Evolutionary conservation across 495 filamentous ascomycete species (phyloP).

Genomic region (Talaromyces borbonicus): DNA sequence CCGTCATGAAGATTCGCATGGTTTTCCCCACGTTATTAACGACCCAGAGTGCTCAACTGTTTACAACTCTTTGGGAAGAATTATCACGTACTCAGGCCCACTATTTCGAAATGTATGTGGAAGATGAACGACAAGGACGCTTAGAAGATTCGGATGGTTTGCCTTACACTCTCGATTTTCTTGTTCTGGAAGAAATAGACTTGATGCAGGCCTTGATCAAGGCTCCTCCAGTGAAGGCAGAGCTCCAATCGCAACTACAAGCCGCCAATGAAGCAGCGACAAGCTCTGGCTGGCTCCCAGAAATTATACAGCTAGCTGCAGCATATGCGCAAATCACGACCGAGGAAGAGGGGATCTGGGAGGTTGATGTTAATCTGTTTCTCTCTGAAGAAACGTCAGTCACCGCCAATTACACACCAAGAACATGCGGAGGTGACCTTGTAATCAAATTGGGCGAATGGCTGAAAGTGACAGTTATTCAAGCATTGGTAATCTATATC

Average conservation of each 20-base stretch:
- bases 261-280: conserved; percentile 46
- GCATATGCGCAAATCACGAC: conserved; percentile 84
- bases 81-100: conserved; percentile 56
- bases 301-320: conserved; percentile 72
- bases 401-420: conserved; percentile 91
- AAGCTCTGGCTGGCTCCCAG: conserved; percentile 57
- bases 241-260: conserved; percentile 66
- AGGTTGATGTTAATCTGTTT: conserved; percentile 91
- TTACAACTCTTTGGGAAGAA: conserved; percentile 80
- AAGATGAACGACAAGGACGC: conserved; percentile 73
- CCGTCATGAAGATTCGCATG: conserved; percentile 76
- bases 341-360: conserved; percentile 92
- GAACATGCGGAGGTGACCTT: conserved; percentile 83
- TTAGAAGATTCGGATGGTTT: conserved; percentile 84
- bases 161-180: conserved; percentile 91
- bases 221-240: conserved; percentile 73
- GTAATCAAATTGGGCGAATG: conserved; percentile 91
- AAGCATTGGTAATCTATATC: conserved; percentile 64
- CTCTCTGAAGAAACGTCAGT: conserved; percentile 90
- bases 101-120: conserved; percentile 75
- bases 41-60: conserved; percentile 67
- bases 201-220: conserved; percentile 81
- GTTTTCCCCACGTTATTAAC: conserved; percentile 76
- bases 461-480: conserved; percentile 57
- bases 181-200: conserved; percentile 87